Evolutionary conservation across 1,284 basidiomycete genomes (phyloP), one percentile per base, ranked within the genome.

Genomic region (Xanthoconium separans): DNA sequence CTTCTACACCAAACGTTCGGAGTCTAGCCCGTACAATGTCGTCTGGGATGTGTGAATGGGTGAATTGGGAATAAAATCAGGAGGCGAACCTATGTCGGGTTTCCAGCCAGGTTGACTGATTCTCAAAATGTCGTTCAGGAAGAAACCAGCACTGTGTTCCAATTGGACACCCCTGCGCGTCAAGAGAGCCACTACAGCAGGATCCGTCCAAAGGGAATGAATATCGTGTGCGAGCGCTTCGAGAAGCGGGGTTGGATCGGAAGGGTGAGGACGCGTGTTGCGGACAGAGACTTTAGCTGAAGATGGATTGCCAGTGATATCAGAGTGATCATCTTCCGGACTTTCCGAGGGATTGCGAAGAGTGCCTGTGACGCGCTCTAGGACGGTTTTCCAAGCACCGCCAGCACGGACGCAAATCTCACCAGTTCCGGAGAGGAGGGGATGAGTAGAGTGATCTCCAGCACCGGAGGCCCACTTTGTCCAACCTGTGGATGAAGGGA

Each of bases 21-120:
- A 89, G 71, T 47, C 87, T 73, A 3, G 86, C 85, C 9, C 83
- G 77, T 18, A 89, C 77, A 48, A 88, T 82, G 61, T 89, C 85
- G 40, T 66, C 81, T 82, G 33, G 36, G 33, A 13, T 0, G 12
- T 12, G 46, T 57, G 16, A 56, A 27, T 4, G 18, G 0, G 18
- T 15, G 30, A 22, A 6, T 10, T 16, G 11, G 37, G 37, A 20
- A n/a, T 10, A 11, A 5, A 15, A n/a, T 9, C 29, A 12, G 6
- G 2, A 18, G 6, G 51, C 45, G 40, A 13, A 77, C 84, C 74
- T 61, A 88, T 81, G 0, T 78, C 79, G 0, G 86, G 85, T 27
- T 74, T 64, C 65, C 86, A 88, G 42, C 79, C 72, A 0, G 72
- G 59, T 4, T 68, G 68, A 0, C 80, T 77, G n/a, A 89, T 82